Base-by-base conservation (phyloP, 2,329 filamentous ascomycete genomes). In the Knoxdaviesia capensis region DNA sequence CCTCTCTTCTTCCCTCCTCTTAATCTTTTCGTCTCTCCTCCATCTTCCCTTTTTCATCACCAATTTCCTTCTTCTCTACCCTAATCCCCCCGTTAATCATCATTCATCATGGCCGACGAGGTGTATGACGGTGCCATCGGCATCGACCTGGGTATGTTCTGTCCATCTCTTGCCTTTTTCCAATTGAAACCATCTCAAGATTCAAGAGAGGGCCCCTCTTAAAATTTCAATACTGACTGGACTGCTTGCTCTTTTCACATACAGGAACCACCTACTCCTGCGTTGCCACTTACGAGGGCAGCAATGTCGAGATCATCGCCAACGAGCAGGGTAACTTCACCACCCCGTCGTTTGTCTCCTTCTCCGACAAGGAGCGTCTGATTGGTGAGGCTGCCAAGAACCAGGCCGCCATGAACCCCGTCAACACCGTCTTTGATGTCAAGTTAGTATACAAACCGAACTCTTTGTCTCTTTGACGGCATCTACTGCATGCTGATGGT, bases 381-480 rank as follows among this genome's bases (percentile, higher is more conserved):
- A 96, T 96, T 60, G 90, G 90, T 73, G 90, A 96, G 76, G 88
- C 90, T 48, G 90, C 90, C 60, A 98, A 96, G 83, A 98, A 98
- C 75, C 87, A 94, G 78, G 90, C 88, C 60, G 88, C 90, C 59
- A 94, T 96, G 85, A 98, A 98, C 83, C 90, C 90, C 49, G 66
- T 66, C 61, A 96, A 96, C 74, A 98, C 90, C 55, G 75, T 98
- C 68, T 98, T 96, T 70, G 90, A 98, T 68, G 83, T 94, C 77
- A 98, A 96, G 86, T 90, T 65, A 68, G 80, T 42, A n/a, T n/a
- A n/a, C n/a, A n/a, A n/a, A n/a, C n/a, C n/a, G n/a, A n/a, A n/a
- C n/a, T n/a, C n/a, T n/a, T n/a, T n/a, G n/a, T n/a, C n/a, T n/a
- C n/a, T n/a, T n/a, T n/a, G n/a, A n/a, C n/a, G n/a, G n/a, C n/a